Evolutionary conservation across 306 rosid genomes (phyloP), one percentile per base, ranked within the genome.

Genomic region (Dalbergia cochinchinensis): DNA sequence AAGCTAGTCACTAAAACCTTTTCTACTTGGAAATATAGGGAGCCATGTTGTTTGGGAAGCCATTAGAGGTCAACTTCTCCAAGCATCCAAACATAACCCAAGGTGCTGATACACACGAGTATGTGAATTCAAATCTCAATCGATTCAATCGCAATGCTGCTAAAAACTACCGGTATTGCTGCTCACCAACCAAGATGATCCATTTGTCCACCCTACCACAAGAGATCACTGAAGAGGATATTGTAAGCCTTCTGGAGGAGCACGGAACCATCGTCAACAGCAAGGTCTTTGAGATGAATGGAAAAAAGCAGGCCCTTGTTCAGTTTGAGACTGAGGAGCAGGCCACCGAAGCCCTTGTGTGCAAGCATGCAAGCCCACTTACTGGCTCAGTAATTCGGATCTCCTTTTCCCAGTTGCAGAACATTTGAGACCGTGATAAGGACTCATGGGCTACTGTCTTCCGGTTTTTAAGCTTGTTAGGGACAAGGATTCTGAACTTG

Each of bases 111-210:
- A 91, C 99, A 15, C 98, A 87, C 0, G 99, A 96, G 82, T 96
- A 93, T 48, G 18, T 83, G 63, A 96, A 91, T 82, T 93, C 99
- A 58, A 93, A 93, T 84, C 99, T 96, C 84, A 96, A 96, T 68
- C 98, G 98, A 18, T 96, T 96, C 87, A 93, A 96, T 74, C 99
- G 99, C 0, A 96, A 96, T 73, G 99, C 99, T 69, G 98, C 98
- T 18, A 96, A 96, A 84, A 96, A 96, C 92, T 96, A 96, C 74
- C 93, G 97, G 15, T 96, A 93, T 47, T 96, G 99, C 90, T 96
- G 99, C 88, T 93, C 99, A 0, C 99, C 99, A 0, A 96, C 99
- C 39, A 93, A 89, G 87, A 96, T 90, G 84, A 90, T 96, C 73
- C 99, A 96, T 78, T 66, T 96, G 76, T 96, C 99, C n/a, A 91